phyloP scores from a whole-genome alignment of 441 rosid genomes.

The Jatropha podagrica region DNA sequence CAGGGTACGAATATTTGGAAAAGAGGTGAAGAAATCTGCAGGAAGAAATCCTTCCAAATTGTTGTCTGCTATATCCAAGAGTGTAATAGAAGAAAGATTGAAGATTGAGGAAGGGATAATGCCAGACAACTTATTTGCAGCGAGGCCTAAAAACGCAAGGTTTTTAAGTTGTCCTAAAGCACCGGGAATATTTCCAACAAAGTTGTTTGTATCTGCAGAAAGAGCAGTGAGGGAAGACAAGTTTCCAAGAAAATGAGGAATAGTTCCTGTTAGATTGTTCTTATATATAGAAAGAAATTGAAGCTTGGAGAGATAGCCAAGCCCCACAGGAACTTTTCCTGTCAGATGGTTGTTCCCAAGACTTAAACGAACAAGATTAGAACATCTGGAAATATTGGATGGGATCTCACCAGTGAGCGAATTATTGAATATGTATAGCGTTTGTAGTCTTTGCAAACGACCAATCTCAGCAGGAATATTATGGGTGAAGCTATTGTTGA shows the following conservation, averaged over 20 bases:
- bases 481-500: neutral
- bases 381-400: constrained; percentile 5
- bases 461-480: constrained; percentile 1
- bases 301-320: constrained; percentile 13
- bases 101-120: constrained; percentile 12
- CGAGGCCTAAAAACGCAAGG: neutral
- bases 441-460: neutral
- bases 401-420: constrained; percentile 14
- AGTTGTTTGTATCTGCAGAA: constrained; percentile 29
- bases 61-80: neutral
- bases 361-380: neutral
- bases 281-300: neutral
- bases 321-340: constrained; percentile 7
- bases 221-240: constrained; percentile 33
- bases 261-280: constrained; percentile 34
- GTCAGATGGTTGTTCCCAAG: neutral
- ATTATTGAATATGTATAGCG: neutral
- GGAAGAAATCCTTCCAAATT: constrained; percentile 5
- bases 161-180: neutral
- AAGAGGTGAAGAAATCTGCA: neutral
- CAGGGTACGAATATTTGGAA: constrained; percentile 11
- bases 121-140: constrained; percentile 16
- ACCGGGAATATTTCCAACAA: constrained; percentile 30
- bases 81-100: constrained; percentile 11
- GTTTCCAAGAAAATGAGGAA: constrained; percentile 39